Conservation (phyloP, 2,329 filamentous ascomycete genomes). For the Rutstroemia sp. region DNA sequence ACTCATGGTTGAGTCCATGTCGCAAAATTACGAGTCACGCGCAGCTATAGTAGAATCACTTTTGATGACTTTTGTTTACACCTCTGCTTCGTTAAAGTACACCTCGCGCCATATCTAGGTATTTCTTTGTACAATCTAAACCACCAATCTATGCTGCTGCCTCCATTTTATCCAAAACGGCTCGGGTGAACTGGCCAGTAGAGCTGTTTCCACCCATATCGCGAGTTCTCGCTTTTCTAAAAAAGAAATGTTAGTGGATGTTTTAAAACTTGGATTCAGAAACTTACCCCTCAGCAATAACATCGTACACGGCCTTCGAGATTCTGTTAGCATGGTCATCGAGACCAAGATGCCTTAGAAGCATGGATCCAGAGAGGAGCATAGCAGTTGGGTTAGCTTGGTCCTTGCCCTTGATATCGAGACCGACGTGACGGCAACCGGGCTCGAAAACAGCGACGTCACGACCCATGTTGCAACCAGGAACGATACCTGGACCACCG, state of each 20-base stretch:
- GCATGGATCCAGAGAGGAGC: conserved; percentile 92
- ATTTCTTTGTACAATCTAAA: conserved; percentile 23
- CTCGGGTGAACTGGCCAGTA: conserved; percentile 91
- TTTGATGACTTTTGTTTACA: conserved; percentile 21
- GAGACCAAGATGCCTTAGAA: conserved; percentile 91
- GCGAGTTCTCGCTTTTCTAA: conserved; percentile 75
- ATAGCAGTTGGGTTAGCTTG: conserved; percentile 97
- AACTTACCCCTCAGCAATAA: conserved; percentile 81
- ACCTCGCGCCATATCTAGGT: conserved; percentile 14
- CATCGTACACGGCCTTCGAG: conserved; percentile 71
- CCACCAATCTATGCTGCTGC: conserved; percentile 24
- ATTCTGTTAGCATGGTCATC: conserved; percentile 98
- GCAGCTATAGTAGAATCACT: not conserved
- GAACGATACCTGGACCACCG: conserved; percentile 92
- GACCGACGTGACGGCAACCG: conserved; percentile 96
- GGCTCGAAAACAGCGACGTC: conserved; percentile 98
- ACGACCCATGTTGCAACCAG: conserved; percentile 98
- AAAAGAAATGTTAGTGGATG: conserved; percentile 23
- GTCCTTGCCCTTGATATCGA: conserved; percentile 99
- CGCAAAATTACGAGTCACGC: not conserved
- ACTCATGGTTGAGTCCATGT: too few relatives aligned
- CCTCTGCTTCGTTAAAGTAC: conserved; percentile 21
- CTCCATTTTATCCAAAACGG: conserved; percentile 95
- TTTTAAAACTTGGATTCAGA: not conserved
- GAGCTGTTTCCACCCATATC: conserved; percentile 91